Evolutionary conservation across 106 monocot species (phyloP).

Genomic region (Acanthochlamys bracteata): DNA sequence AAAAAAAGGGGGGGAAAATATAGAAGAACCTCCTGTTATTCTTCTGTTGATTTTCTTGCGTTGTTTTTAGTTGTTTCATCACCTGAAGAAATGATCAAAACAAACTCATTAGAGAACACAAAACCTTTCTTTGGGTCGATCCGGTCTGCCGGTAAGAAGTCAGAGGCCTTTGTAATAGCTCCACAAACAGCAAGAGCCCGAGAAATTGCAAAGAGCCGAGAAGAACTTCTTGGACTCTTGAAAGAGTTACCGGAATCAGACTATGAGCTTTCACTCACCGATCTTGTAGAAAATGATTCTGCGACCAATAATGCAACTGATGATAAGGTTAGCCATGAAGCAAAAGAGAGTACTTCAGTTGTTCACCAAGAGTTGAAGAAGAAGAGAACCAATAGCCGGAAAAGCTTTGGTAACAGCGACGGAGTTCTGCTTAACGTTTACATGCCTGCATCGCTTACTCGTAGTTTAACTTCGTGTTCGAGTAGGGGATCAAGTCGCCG

Average conservation of each 20-base stretch:
- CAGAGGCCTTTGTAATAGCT: not conserved
- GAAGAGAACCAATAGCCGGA: conserved; percentile 1
- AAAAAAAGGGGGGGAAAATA: too few relatives aligned
- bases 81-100: not conserved
- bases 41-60: too few relatives aligned
- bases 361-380: conserved; percentile 18
- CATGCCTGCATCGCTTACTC: conserved; percentile 24
- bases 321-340: not conserved
- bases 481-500: not conserved
- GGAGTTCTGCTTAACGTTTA: conserved; percentile 45
- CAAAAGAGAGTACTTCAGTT: not conserved
- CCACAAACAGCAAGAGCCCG: conserved; percentile 14
- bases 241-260: conserved; percentile 42
- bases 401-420: conserved; percentile 23
- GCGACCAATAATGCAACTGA: not conserved
- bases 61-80: not conserved
- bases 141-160: conserved; percentile 17
- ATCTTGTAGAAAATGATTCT: conserved; percentile 27
- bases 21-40: too few relatives aligned
- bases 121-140: not conserved
- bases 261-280: conserved; percentile 45
- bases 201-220: conserved; percentile 37
- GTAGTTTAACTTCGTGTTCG: conserved; percentile 22
- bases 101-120: not conserved
- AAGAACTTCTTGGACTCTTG: conserved; percentile 47